phyloP scores from a whole-genome alignment of 2,329 filamentous ascomycete species.

The Aspergillus fumigatus region DNA sequence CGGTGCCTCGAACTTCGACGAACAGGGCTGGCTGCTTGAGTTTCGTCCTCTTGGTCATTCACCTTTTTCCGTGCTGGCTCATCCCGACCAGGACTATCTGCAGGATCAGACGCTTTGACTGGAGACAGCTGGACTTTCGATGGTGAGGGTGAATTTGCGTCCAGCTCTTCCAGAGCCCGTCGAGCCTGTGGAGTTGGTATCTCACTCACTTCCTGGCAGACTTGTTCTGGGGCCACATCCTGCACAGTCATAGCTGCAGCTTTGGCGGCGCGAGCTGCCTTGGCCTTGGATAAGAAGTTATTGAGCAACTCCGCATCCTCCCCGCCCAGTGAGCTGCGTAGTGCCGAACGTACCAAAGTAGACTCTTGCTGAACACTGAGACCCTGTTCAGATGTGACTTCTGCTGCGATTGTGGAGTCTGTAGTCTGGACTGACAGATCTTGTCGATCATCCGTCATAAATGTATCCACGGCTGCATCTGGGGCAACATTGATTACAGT shows the following conservation, averaged over 20 bases:
- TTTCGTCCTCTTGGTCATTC: constrained; percentile 11
- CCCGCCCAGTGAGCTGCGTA: constrained; percentile 34
- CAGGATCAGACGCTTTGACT: constrained; percentile 20
- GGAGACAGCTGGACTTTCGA: constrained; percentile 26
- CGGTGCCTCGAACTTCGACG: constrained; percentile 36
- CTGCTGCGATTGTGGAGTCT: constrained; percentile 1
- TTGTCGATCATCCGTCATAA: constrained; percentile 10
- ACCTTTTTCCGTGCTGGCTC: constrained; percentile 11
- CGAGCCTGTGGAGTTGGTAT: constrained; percentile 30
- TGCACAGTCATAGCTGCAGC: constrained; percentile 18
- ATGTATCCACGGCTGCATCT: constrained; percentile 4
- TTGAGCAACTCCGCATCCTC: constrained; percentile 38
- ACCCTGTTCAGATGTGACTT: constrained; percentile 19
- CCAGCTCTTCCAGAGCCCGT: constrained; percentile 32
- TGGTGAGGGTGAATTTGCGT: constrained; percentile 38
- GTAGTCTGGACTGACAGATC: constrained; percentile 1
- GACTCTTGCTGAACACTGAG: constrained; percentile 28
- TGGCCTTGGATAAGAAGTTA: constrained; percentile 38
- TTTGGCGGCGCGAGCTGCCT: constrained; percentile 38
- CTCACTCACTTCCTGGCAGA: constrained; percentile 12
- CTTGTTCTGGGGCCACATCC: constrained; percentile 13
- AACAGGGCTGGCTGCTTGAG: constrained; percentile 22
- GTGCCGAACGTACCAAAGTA: constrained; percentile 32
- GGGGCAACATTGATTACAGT: not conserved
- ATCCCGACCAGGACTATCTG: constrained; percentile 13